Evolutionary conservation across 805 yeast genomes (phyloP).

Genomic region (Komagataella ulmi): DNA sequence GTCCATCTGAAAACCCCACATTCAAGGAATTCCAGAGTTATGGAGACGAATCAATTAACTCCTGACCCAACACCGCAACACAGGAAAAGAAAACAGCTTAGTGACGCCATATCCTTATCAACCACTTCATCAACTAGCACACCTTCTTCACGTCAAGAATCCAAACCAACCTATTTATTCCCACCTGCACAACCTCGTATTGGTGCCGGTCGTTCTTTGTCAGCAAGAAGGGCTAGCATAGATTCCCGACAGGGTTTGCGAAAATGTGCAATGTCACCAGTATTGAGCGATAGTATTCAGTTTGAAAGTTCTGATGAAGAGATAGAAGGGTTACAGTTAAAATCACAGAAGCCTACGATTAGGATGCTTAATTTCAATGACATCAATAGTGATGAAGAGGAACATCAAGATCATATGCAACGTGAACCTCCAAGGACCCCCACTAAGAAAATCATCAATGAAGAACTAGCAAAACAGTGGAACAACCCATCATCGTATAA

Average conservation of each 20-base stretch:
- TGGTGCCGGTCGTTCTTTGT: conserved; percentile 12
- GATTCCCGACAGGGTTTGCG: background rate
- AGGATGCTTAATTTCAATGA: conserved; percentile 12
- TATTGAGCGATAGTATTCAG: background rate
- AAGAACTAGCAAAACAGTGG: conserved; percentile 17
- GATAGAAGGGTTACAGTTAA: background rate
- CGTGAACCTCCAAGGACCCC: conserved; percentile 11
- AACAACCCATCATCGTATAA: conserved; percentile 8
- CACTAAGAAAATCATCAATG: conserved; percentile 18
- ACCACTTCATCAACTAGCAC: background rate
- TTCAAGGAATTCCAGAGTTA: background rate
- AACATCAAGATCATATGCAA: background rate
- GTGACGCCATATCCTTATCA: background rate
- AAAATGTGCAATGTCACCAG: background rate
- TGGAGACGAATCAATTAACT: background rate
- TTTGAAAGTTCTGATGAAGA: background rate
- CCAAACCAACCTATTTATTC: conserved; percentile 7
- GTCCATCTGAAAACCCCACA: background rate
- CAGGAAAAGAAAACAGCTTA: background rate
- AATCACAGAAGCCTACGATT: background rate
- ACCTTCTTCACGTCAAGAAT: background rate
- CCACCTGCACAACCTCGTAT: conserved; percentile 17
- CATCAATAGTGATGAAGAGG: conserved; percentile 2
- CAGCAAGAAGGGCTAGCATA: background rate
- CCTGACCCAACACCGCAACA: conserved; percentile 1